phyloP scores from a whole-genome alignment of 2,329 filamentous ascomycete species.

The Davidsoniella neocaledoniae region DNA sequence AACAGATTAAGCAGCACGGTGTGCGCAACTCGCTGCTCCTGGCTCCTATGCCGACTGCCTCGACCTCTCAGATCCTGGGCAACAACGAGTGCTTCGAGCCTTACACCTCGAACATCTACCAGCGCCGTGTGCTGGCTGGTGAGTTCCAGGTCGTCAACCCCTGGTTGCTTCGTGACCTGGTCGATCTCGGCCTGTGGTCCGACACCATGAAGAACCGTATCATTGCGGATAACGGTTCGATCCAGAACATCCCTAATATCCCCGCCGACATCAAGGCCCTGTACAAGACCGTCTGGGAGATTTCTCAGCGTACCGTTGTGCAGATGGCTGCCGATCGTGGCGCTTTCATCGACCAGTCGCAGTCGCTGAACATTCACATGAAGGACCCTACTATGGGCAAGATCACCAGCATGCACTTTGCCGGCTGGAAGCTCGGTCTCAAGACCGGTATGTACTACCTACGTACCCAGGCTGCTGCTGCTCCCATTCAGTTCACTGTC shows the following conservation, averaged over 20 bases:
- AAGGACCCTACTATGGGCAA: conserved; percentile 99
- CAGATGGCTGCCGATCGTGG: conserved; percentile 98
- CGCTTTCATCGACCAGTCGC: conserved; percentile 97
- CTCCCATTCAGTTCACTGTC: conserved; percentile 97
- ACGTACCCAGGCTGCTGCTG: conserved; percentile 88
- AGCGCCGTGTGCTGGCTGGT: conserved; percentile 87
- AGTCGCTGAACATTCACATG: conserved; percentile 99
- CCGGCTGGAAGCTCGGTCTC: conserved; percentile 95
- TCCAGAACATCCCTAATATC: conserved; percentile 95
- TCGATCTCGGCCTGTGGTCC: conserved; percentile 95
- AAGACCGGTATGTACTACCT: conserved; percentile 99
- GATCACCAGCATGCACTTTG: conserved; percentile 99
- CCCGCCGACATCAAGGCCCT: conserved; percentile 88
- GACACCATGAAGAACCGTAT: conserved; percentile 99
- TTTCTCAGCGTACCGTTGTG: conserved; percentile 85
- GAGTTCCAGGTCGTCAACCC: conserved; percentile 99
- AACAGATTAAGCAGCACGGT: conserved; percentile 80
- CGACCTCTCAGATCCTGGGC: conserved; percentile 91
- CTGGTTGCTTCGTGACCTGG: conserved; percentile 93
- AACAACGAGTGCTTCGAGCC: conserved; percentile 99
- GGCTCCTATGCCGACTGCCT: conserved; percentile 95
- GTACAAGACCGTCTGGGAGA: conserved; percentile 99
- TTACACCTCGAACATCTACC: conserved; percentile 99
- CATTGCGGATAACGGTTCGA: conserved; percentile 88
- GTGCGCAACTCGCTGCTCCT: conserved; percentile 90